phyloP scores from a whole-genome alignment of 208 protist species.

The Plasmodiophora brassicae region DNA sequence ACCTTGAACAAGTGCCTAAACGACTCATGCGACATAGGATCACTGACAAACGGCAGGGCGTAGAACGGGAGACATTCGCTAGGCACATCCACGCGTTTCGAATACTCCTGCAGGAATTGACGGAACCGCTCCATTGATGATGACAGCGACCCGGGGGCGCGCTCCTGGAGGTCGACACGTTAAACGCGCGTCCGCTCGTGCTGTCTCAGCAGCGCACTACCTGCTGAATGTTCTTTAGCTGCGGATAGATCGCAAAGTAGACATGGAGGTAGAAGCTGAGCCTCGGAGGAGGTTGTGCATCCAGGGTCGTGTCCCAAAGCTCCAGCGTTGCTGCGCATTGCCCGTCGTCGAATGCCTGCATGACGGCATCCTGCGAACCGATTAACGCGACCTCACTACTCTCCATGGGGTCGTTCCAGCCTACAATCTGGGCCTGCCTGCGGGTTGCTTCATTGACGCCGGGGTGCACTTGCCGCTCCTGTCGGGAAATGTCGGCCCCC shows the following conservation, averaged over 20 bases:
- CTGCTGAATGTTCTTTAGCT: background rate
- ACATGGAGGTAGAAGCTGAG: conserved; percentile 15
- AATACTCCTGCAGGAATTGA: conserved; percentile 18
- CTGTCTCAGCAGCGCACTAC: too few relatives aligned
- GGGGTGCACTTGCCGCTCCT: background rate
- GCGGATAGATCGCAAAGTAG: background rate
- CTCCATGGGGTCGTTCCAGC: background rate
- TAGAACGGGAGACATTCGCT: background rate
- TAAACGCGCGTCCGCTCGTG: too few relatives aligned
- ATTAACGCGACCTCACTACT: background rate
- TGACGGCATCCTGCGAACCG: background rate
- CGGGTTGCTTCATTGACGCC: background rate
- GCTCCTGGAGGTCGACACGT: too few relatives aligned
- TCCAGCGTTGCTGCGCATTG: background rate
- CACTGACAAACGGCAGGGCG: background rate
- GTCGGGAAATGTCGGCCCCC: background rate
- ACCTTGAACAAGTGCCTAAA: conserved; percentile 25
- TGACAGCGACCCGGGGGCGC: background rate
- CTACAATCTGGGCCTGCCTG: background rate
- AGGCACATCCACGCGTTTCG: background rate
- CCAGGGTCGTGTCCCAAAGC: background rate
- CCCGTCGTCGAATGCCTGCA: conserved; percentile 10
- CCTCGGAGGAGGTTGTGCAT: background rate
- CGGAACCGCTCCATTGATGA: background rate
- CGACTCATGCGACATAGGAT: background rate